These are phyloP conservation scores for Acanthamoeba lugdunensis DNA, from an alignment of 208 protist species.

Conservation along the genomic window DNA sequence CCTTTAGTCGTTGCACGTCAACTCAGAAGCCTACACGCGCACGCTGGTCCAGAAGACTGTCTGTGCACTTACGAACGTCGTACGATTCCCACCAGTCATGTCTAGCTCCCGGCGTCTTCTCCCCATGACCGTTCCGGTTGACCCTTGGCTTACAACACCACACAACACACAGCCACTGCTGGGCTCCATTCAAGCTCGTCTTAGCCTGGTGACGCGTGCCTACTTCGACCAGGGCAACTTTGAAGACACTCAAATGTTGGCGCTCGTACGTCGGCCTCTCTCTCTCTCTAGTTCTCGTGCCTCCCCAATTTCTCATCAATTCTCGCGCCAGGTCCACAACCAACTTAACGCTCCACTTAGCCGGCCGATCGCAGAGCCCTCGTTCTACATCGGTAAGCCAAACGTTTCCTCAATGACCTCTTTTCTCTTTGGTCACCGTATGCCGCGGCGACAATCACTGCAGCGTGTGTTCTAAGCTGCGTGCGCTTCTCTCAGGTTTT, in stretches of 20 bases:
- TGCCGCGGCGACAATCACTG: too few species aligned
- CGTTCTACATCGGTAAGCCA: constrained; percentile 8
- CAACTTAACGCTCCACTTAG: constrained; percentile 30
- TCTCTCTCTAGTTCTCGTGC: too few species aligned
- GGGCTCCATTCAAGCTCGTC: constrained; percentile 14
- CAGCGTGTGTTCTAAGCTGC: neutral
- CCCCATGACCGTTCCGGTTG: too few species aligned
- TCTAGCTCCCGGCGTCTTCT: too few species aligned
- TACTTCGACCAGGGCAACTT: constrained; percentile 70
- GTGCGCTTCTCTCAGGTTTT: neutral
- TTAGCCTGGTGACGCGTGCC: constrained; percentile 39
- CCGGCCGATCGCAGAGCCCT: neutral
- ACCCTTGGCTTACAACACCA: too few species aligned
- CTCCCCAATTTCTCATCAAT: neutral
- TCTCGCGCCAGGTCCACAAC: neutral
- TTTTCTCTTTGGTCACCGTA: neutral
- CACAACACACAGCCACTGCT: constrained; percentile 33
- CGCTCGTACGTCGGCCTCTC: neutral
- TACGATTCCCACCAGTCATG: neutral
- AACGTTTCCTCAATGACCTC: neutral
- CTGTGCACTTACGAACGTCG: constrained; percentile 59
- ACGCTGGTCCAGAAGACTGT: constrained; percentile 43
- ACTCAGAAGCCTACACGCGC: constrained; percentile 56
- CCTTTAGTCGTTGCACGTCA: neutral
- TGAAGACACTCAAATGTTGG: constrained; percentile 35